A percentile compares a stretch with the other conserved stretches of the same genome.
phyloP scores from a whole-genome alignment of 345 rosid genomes.

The Euphorbia peplus region DNA sequence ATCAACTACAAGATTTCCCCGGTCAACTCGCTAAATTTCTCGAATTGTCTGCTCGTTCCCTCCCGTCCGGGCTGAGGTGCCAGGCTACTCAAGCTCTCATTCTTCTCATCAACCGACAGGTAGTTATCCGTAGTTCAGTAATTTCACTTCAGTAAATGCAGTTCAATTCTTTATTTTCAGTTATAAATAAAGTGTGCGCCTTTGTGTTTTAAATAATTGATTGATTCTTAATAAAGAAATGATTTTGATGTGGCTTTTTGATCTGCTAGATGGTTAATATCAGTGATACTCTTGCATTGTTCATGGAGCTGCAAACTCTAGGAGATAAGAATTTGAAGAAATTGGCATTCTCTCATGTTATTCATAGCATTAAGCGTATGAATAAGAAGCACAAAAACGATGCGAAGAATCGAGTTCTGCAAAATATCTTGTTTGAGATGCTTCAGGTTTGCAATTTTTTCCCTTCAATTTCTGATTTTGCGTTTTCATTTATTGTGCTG shows the following conservation, averaged over 20 bases:
- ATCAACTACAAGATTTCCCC: conserved; percentile 61
- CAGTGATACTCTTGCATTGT: conserved; percentile 60
- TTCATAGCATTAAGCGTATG: conserved; percentile 73
- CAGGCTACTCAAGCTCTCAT: conserved; percentile 70
- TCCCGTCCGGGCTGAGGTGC: conserved; percentile 80
- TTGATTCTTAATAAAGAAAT: background rate
- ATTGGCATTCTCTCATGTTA: conserved; percentile 76
- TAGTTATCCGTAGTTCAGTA: too few relatives aligned
- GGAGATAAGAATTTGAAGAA: conserved; percentile 69
- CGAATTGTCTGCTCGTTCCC: conserved; percentile 48
- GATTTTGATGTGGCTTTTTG: conserved; percentile 1
- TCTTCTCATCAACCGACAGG: conserved; percentile 72
- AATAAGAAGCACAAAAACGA: conserved; percentile 74
- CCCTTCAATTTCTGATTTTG: background rate
- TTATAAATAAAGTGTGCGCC: too few relatives aligned
- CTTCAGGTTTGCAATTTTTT: conserved; percentile 49
- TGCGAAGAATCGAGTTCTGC: conserved; percentile 66
- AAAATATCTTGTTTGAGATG: conserved; percentile 63
- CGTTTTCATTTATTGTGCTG: conserved; percentile 1
- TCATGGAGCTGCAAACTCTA: conserved; percentile 78
- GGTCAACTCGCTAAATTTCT: conserved; percentile 68
- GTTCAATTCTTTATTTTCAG: too few relatives aligned
- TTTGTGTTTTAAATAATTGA: background rate
- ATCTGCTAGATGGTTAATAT: conserved; percentile 56
- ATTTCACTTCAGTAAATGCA: too few relatives aligned